phyloP scores from a whole-genome alignment of 2,329 filamentous ascomycete genomes.

The Coniochaeta ligniaria region DNA sequence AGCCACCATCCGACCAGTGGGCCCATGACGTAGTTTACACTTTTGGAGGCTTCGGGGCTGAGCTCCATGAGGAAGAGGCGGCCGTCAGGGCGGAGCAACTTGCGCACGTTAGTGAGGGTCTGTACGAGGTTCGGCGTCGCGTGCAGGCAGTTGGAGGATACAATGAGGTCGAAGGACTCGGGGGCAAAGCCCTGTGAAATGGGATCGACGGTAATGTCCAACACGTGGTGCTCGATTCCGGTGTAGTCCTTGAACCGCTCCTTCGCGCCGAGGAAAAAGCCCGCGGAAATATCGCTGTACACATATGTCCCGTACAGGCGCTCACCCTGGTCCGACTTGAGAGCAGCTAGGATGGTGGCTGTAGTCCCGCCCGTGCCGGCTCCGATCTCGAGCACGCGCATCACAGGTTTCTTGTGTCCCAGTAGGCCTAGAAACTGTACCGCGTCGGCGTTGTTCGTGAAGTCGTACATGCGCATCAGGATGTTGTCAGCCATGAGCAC shows the following conservation, averaged over 20 bases:
- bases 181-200: not conserved
- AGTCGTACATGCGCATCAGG: no score
- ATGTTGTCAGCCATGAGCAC: no score
- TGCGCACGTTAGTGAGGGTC: not conserved
- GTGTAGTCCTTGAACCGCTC: not conserved
- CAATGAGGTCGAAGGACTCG: not conserved
- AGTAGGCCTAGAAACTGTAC: no score
- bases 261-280: not conserved
- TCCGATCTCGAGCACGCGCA: constrained; percentile 23
- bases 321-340: no score
- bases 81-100: not conserved
- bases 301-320: not conserved
- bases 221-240: not conserved
- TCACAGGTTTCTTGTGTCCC: no score
- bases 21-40: not conserved
- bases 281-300: not conserved
- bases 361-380: not conserved
- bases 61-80: not conserved
- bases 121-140: not conserved
- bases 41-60: not conserved
- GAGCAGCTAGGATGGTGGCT: not conserved
- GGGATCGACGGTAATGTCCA: not conserved
- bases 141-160: not conserved
- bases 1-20: not conserved
- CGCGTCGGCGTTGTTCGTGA: no score